Evolutionary conservation across 352 stramenopile species (phyloP), one percentile per base, ranked within the genome.

Genomic region (Phytophthora sp.): DNA sequence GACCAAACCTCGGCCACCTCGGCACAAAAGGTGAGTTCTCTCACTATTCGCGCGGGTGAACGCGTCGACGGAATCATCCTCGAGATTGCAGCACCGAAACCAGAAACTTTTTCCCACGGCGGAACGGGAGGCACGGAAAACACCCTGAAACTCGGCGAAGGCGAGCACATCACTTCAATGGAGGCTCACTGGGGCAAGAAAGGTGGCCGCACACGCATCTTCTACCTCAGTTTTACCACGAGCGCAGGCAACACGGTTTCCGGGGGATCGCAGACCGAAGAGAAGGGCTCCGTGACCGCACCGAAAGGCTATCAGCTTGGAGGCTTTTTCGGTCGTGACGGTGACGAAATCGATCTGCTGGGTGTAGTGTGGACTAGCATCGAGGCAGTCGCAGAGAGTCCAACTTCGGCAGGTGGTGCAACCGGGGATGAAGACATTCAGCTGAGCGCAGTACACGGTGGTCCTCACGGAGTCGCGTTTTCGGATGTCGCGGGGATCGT

Each of bases 281-380:
- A 53, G 28, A 65, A 65, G 21, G 56, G 56, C 1, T 53, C 28
- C 1, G 48, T 65, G 10, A 59, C 56, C 26, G 56, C 56, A 8
- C 56, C 55, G 3, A 34, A 65, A 39, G 46, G 56, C n/a, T 65
- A 59, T 39, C 56, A 65, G 24, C 41, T 65, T 20, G 56, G 45
- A 26, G 56, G 56, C 10, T 65, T 65, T n/a, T 59, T 59, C 27
- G 56, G 56, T 34, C 56, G 37, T n/a, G 30, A 41, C 15, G 56
- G 56, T 23, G 56, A 65, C 15, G 39, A 59, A 34, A 65, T 65
- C 20, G 55, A 64, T 51, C 23, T 64, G 2, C 2, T 64, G 9
- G 55, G 55, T 24, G 55, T 32, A 20, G 46, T 64, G 23, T 63
- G 55, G 55, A 56, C 44, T 5, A 55, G 55, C 30, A 55, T 64